Percentiles rank a stretch among this genome's conserved stretches.
phyloP scores from a whole-genome alignment of 495 filamentous ascomycete genomes.

The Poronia punctata region DNA sequence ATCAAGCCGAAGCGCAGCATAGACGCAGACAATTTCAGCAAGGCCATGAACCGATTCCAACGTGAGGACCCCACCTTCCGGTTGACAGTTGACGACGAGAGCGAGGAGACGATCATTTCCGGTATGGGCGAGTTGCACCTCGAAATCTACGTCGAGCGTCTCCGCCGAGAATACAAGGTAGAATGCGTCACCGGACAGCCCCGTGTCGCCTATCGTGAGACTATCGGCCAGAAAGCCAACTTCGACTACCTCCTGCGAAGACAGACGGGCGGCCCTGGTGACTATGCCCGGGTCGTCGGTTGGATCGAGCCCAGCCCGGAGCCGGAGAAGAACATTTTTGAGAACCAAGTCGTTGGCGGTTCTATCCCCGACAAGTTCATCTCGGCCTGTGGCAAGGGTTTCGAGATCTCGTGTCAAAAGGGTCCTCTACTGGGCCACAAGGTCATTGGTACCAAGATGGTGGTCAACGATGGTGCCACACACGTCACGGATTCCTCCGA shows the following conservation, averaged over 20 bases:
- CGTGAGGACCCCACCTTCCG: conserved; percentile 98
- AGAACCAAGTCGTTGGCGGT: conserved; percentile 80
- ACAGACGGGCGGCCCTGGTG: conserved; percentile 93
- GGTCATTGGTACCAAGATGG: conserved; percentile 83
- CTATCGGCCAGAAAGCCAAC: conserved; percentile 63
- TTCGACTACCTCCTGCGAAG: conserved; percentile 96
- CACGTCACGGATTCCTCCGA: conserved; percentile 98
- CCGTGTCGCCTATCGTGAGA: conserved; percentile 97
- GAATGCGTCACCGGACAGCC: conserved; percentile 94
- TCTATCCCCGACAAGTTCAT: conserved; percentile 95
- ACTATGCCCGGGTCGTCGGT: conserved; percentile 89
- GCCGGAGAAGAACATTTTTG: conserved; percentile 73
- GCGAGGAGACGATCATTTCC: conserved; percentile 91
- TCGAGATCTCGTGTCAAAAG: conserved; percentile 74
- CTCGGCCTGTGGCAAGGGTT: conserved; percentile 93
- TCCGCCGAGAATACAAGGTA: conserved; percentile 94
- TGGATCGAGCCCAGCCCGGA: conserved; percentile 79
- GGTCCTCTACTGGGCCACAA: conserved; percentile 91
- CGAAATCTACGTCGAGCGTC: conserved; percentile 96
- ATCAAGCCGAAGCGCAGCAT: conserved; percentile 95
- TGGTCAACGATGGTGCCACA: conserved; percentile 93
- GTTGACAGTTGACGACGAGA: conserved; percentile 83
- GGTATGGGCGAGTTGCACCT: conserved; percentile 98
- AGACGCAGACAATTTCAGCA: conserved; percentile 90
- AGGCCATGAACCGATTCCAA: conserved; percentile 98